phyloP scores from a whole-genome alignment of 192 early-diverging fungal genomes.

The Backusella tarrabulga region DNA sequence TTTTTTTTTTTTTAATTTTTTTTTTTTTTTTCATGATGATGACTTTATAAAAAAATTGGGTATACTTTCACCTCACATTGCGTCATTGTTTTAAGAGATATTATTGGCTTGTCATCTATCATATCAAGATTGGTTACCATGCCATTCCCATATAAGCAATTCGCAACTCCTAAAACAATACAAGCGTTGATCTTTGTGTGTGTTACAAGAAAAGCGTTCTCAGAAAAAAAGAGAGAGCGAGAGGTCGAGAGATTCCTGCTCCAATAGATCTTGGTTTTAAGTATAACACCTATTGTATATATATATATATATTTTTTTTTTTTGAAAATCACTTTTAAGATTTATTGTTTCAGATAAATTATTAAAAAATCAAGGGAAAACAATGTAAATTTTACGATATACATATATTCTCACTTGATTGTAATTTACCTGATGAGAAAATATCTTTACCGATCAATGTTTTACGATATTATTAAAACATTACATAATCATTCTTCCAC shows the following conservation, averaged over 20 bases:
- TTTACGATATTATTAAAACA: neutral
- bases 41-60: neutral
- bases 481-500: neutral
- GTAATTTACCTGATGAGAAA: neutral
- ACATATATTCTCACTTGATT: neutral
- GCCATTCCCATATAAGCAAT: neutral
- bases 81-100: neutral
- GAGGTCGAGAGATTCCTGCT: neutral
- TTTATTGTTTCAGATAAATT: neutral
- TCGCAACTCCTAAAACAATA: neutral
- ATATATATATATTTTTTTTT: no score
- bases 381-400: neutral
- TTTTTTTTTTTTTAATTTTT: no score
- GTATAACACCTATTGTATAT: neutral
- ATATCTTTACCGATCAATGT: neutral
- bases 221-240: neutral
- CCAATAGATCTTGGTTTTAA: neutral
- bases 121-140: neutral
- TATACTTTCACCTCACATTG: neutral
- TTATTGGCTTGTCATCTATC: conserved; percentile 4
- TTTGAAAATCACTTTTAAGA: neutral
- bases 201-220: neutral
- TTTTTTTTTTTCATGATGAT: neutral
- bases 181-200: neutral
- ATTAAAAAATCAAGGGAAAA: neutral